phyloP scores from a whole-genome alignment of 306 rosid species.

The Fragaria iinumae region DNA sequence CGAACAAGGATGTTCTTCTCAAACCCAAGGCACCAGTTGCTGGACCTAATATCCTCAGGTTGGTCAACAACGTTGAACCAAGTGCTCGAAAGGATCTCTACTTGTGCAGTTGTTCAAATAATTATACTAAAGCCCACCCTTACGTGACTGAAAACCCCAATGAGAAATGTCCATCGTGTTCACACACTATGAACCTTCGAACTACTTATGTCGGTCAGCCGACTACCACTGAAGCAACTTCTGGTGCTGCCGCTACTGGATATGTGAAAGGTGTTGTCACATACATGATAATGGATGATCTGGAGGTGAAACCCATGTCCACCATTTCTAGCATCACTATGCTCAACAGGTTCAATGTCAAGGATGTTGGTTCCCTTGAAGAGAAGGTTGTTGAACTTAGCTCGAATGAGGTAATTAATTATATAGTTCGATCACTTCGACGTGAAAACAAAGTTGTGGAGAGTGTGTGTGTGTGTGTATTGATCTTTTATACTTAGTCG shows the following conservation, averaged over 20 bases:
- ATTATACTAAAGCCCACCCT: too few species aligned
- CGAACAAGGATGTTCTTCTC: not conserved
- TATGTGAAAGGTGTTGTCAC: conserved; percentile 26
- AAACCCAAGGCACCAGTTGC: not conserved
- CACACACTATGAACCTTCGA: fast-evolving
- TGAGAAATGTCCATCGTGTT: conserved; percentile 1
- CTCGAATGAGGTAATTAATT: conserved; percentile 22
- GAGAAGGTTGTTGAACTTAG: conserved; percentile 15
- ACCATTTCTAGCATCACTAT: not conserved
- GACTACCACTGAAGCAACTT: not conserved
- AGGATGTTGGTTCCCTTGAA: conserved; percentile 9
- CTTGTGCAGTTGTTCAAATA: not conserved
- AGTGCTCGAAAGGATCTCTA: not conserved
- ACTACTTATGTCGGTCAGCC: not conserved
- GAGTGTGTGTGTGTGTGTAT: too few species aligned
- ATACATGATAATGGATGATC: conserved; percentile 37
- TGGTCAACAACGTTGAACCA: not conserved
- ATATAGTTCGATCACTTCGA: not conserved
- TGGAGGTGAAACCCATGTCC: conserved; percentile 32
- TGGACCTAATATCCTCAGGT: not conserved
- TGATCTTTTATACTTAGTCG: too few species aligned
- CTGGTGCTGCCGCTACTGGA: conserved; percentile 1
- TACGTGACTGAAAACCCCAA: not conserved
- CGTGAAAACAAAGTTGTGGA: too few species aligned
- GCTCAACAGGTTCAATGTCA: conserved; percentile 13